Evolutionary conservation across 2,329 filamentous ascomycete species (phyloP).

Genomic region (Beauveria pseudobassiana): DNA sequence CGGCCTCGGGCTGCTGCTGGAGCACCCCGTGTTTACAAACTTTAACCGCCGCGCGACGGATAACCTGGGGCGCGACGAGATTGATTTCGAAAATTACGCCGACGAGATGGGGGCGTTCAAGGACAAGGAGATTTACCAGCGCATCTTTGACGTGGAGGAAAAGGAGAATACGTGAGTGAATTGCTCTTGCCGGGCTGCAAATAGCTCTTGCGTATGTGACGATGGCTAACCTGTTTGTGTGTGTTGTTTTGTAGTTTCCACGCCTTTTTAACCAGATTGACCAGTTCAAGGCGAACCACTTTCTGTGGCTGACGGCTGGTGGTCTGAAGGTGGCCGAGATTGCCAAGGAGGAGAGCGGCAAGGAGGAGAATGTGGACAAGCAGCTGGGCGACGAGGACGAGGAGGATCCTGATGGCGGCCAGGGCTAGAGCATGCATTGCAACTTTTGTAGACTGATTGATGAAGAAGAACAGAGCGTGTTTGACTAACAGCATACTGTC

Average conservation of each 20-base stretch:
- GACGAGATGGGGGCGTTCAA: slow-evolving; percentile 83
- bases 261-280: slow-evolving; percentile 75
- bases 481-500: not conserved
- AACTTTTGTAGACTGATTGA: not conserved
- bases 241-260: slow-evolving; percentile 49
- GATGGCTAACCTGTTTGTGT: not conserved
- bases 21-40: slow-evolving; percentile 81
- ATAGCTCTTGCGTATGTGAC: not conserved
- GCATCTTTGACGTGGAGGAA: slow-evolving; percentile 87
- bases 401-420: slow-evolving; percentile 39
- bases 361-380: slow-evolving; percentile 36
- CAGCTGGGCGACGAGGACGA: slow-evolving; percentile 47
- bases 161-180: slow-evolving; percentile 70
- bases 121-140: slow-evolving; percentile 80
- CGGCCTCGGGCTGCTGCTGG: slow-evolving; percentile 77
- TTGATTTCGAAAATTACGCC: slow-evolving; percentile 74
- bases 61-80: slow-evolving; percentile 55
- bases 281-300: slow-evolving; percentile 62
- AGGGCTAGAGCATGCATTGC: slow-evolving; percentile 25
- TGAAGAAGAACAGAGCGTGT: not conserved
- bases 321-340: slow-evolving; percentile 55
- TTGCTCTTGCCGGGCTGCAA: not conserved
- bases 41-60: slow-evolving; percentile 71
- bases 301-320: slow-evolving; percentile 66
- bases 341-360: slow-evolving; percentile 25